These are phyloP conservation scores for Penicillium sp. DNA, from an alignment of 2,329 filamentous ascomycete species.

Conservation along the genomic window DNA sequence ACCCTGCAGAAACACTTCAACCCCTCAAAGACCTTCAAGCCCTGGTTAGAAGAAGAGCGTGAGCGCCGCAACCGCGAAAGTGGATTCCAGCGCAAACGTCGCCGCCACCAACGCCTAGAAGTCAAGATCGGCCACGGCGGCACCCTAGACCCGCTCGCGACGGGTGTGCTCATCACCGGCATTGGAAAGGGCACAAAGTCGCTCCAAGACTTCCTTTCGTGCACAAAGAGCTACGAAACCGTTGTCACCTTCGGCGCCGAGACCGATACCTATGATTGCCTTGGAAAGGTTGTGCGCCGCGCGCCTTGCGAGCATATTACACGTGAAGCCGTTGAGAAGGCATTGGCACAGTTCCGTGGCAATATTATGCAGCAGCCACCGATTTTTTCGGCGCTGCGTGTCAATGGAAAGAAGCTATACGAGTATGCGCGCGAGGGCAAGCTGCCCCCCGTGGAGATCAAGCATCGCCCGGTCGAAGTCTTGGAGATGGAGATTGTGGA, in stretches of 20 bases:
- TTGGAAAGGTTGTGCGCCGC: slow-evolving; percentile 78
- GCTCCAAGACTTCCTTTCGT: slow-evolving; percentile 75
- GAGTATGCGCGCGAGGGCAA: slow-evolving; percentile 93
- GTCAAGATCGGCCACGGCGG: slow-evolving; percentile 97
- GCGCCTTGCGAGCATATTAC: slow-evolving; percentile 81
- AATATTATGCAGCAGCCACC: slow-evolving; percentile 88
- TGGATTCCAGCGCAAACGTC: slow-evolving; percentile 61
- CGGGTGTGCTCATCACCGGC: slow-evolving; percentile 86
- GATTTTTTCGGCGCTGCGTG: slow-evolving; percentile 88
- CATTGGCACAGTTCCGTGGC: slow-evolving; percentile 73
- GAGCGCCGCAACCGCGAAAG: slow-evolving; percentile 58
- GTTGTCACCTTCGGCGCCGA: slow-evolving; percentile 86
- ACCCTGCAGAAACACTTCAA: slow-evolving; percentile 85
- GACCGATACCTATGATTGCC: slow-evolving; percentile 88
- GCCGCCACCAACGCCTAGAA: slow-evolving; percentile 63
- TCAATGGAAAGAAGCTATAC: slow-evolving; percentile 91
- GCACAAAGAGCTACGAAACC: slow-evolving; percentile 92
- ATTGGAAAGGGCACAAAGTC: slow-evolving; percentile 85
- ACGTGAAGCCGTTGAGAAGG: slow-evolving; percentile 73
- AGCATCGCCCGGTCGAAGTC: slow-evolving; percentile 77
- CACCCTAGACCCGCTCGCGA: slow-evolving; percentile 90
- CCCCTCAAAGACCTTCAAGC: slow-evolving; percentile 74
- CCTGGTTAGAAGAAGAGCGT: slow-evolving; percentile 69
- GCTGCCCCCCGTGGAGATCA: slow-evolving; percentile 80
- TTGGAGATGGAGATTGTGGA: slow-evolving; percentile 77